A percentile compares a stretch with the other conserved stretches of the same genome.
phyloP scores from a whole-genome alignment of 495 filamentous ascomycete genomes.

The Tuber brumale region DNA sequence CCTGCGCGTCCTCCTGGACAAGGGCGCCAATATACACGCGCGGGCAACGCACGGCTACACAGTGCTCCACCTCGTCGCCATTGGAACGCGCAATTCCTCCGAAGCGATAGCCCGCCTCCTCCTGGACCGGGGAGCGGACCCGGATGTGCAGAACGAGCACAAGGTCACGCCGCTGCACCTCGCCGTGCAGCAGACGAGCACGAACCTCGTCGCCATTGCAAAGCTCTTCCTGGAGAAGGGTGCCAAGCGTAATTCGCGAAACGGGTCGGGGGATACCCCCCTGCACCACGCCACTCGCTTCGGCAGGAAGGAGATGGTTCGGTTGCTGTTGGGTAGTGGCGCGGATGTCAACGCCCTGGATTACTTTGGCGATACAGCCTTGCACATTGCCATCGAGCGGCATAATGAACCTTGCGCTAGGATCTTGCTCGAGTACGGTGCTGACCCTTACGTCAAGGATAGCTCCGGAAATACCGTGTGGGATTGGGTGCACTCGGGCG shows the following conservation, averaged over 20 bases:
- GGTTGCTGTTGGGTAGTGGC: neutral
- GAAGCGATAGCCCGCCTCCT: neutral
- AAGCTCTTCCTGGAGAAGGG: neutral
- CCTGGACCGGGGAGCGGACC: conserved; percentile 1
- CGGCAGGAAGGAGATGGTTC: conserved; percentile 3
- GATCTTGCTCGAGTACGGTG: neutral
- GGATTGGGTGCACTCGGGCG: conserved; percentile 4
- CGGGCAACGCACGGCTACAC: conserved; percentile 4
- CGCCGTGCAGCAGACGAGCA: conserved; percentile 1
- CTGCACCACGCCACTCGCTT: neutral
- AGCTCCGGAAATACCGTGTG: neutral
- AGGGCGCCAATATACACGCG: neutral
- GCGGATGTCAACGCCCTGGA: neutral
- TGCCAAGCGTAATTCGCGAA: neutral
- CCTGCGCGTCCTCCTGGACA: conserved; percentile 2
- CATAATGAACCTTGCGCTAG: neutral
- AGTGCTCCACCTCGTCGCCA: neutral
- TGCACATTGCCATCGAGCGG: neutral
- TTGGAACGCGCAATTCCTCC: neutral
- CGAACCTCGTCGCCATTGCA: neutral
- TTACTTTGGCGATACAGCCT: neutral
- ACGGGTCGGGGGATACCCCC: neutral
- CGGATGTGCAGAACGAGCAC: conserved; percentile 2
- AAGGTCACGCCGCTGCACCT: neutral
- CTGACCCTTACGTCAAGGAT: neutral